These are phyloP conservation scores for Cercospora canescens DNA, from an alignment of 2,329 filamentous ascomycete genomes.

Conservation along the genomic window DNA sequence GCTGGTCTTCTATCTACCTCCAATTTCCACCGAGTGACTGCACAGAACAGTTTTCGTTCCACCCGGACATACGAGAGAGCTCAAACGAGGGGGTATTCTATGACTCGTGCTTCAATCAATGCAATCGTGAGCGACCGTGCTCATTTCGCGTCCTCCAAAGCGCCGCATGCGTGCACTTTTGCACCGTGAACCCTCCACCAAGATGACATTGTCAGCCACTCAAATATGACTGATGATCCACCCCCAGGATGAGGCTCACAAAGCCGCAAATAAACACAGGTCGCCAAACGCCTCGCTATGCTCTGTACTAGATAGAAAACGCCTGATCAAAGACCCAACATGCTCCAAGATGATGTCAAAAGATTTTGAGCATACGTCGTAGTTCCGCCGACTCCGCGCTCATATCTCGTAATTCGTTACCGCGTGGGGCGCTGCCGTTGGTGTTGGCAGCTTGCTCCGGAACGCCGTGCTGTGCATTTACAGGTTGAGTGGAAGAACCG, in stretches of 20 bases:
- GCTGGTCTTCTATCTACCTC: conserved; percentile 32
- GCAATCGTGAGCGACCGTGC: conserved; percentile 1
- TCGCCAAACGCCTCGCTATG: conserved; percentile 21
- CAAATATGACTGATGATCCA: neutral
- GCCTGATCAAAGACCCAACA: conserved; percentile 5
- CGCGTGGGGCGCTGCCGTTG: conserved; percentile 9
- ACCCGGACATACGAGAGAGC: conserved; percentile 3
- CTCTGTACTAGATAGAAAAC: conserved; percentile 3
- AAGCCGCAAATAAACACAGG: neutral
- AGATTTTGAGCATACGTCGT: conserved; percentile 41
- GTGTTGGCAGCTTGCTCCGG: conserved; percentile 13
- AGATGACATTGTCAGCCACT: neutral
- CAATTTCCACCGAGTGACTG: neutral
- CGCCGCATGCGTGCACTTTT: neutral
- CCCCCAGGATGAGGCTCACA: conserved; percentile 2
- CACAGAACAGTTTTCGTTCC: neutral
- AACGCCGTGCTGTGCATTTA: conserved; percentile 17
- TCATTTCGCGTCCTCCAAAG: neutral
- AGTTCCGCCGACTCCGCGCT: conserved; percentile 42
- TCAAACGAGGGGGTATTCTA: neutral
- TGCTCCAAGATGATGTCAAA: conserved; percentile 20
- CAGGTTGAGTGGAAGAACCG: conserved; percentile 10
- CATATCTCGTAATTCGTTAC: conserved; percentile 29
- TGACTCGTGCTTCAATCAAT: neutral
- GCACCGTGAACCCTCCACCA: neutral